phyloP scores from a whole-genome alignment of 2,329 filamentous ascomycete genomes.

The Trichoderma atroviride region DNA sequence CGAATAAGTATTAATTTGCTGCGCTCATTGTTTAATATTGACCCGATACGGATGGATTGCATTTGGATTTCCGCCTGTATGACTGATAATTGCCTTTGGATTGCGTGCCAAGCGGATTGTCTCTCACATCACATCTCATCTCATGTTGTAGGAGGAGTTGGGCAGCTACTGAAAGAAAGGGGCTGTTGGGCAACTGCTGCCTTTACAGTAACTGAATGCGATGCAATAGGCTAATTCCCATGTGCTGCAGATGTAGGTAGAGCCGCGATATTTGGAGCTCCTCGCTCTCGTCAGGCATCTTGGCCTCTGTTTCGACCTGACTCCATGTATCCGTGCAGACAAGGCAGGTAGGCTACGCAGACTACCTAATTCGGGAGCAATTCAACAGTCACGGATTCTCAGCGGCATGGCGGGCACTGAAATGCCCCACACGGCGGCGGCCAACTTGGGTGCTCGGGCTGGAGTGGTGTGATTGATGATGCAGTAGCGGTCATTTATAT shows the following conservation, averaged over 20 bases:
- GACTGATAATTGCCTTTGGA: not conserved
- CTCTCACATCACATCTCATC: not conserved
- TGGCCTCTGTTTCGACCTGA: conserved; percentile 7
- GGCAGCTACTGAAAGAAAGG: not conserved
- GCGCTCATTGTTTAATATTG: conserved; percentile 5
- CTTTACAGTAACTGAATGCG: not conserved
- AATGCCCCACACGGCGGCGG: not conserved
- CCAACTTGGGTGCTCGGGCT: not conserved
- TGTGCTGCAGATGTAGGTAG: not conserved
- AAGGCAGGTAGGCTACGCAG: too few relatives aligned
- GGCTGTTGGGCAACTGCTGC: not conserved
- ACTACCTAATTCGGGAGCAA: not conserved
- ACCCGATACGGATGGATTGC: not conserved
- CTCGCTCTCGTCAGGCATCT: conserved; percentile 7
- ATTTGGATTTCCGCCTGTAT: not conserved
- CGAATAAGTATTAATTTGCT: conserved; percentile 21
- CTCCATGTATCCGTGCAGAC: not conserved
- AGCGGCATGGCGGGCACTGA: not conserved
- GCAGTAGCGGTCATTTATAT: not conserved
- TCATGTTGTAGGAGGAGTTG: not conserved
- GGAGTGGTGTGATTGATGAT: conserved; percentile 20
- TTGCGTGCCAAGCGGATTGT: not conserved
- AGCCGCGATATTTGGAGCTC: not conserved
- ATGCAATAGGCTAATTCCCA: not conserved
- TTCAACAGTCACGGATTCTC: conserved; percentile 6